Percentiles rank a stretch among this genome's conserved stretches.
Conservation (phyloP, 2,329 filamentous ascomycete species). For the Pseudopithomyces chartarum region DNA sequence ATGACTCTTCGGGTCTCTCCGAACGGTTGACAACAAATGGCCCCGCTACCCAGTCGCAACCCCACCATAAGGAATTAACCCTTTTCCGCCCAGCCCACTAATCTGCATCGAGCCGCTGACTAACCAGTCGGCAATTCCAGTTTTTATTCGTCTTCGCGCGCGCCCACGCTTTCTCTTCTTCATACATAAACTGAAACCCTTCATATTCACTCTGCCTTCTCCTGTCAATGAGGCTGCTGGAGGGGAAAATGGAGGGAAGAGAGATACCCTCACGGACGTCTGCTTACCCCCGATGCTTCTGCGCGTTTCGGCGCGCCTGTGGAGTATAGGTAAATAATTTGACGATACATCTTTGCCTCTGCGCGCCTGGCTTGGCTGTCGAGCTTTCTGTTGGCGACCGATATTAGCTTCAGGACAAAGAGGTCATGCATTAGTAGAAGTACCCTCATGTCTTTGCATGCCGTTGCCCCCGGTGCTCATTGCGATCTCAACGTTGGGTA, state of each 20-base stretch:
- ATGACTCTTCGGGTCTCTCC: not conserved
- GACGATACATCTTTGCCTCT: constrained; percentile 47
- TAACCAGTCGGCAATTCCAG: constrained; percentile 28
- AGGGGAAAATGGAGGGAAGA: constrained; percentile 73
- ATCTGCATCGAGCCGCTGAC: constrained; percentile 25
- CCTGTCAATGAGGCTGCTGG: constrained; percentile 62
- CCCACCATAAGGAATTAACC: constrained; percentile 9
- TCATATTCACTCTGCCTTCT: constrained; percentile 72
- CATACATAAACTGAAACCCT: constrained; percentile 51
- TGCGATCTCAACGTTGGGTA: no score
- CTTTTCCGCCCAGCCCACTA: not conserved
- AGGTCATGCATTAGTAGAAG: no score
- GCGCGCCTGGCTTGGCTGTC: not conserved
- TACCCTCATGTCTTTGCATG: no score
- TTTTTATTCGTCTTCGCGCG: constrained; percentile 22
- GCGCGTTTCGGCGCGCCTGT: constrained; percentile 33
- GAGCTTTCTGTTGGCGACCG: no score
- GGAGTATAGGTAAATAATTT: constrained; percentile 54
- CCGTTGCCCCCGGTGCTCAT: no score
- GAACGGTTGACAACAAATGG: constrained; percentile 5
- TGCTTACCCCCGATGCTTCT: constrained; percentile 64
- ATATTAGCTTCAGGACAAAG: no score
- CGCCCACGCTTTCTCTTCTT: constrained; percentile 31
- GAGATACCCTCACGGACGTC: constrained; percentile 44
- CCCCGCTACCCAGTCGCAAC: constrained; percentile 1